These are phyloP conservation scores for Amanita pallidorosea DNA, from an alignment of 768 basidiomycete species.

Conservation along the genomic window DNA sequence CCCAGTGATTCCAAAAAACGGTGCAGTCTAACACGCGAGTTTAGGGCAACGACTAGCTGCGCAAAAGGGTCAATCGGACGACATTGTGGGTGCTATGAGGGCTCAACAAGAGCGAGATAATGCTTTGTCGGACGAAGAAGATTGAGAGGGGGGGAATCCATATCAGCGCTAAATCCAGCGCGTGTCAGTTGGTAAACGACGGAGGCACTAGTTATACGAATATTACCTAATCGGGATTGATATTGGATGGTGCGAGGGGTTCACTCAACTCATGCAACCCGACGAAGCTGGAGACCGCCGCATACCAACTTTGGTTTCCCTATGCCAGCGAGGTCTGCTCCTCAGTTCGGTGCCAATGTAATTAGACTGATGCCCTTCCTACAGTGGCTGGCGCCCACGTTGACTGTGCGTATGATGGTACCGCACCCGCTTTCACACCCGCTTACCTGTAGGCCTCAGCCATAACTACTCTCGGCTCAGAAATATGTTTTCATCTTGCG, in stretches of 20 bases:
- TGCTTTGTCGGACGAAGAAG: conserved; percentile 49
- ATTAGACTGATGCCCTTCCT: not conserved
- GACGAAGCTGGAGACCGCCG: conserved; percentile 17
- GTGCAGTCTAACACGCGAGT: not conserved
- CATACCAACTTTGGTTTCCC: conserved; percentile 53
- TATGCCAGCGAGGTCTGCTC: conserved; percentile 63
- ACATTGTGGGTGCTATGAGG: conserved; percentile 75
- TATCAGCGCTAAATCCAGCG: no score
- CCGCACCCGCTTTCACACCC: conserved; percentile 1
- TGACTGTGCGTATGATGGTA: conserved; percentile 35
- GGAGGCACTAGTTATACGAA: no score
- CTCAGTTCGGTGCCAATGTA: not conserved
- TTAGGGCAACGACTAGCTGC: conserved; percentile 70
- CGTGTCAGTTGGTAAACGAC: no score
- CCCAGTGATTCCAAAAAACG: not conserved
- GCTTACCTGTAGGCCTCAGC: conserved; percentile 24
- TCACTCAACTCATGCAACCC: conserved; percentile 2
- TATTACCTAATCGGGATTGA: conserved; percentile 10
- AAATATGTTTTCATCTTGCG: conserved; percentile 51
- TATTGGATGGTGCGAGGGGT: not conserved
- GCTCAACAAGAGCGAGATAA: conserved; percentile 54
- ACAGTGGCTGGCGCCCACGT: conserved; percentile 50
- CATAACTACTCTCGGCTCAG: conserved; percentile 53
- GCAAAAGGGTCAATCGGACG: conserved; percentile 72
- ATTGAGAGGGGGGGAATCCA: no score